Evolutionary conservation across 1,284 basidiomycete genomes (phyloP).

Genomic region (Rhodotorula sp.): DNA sequence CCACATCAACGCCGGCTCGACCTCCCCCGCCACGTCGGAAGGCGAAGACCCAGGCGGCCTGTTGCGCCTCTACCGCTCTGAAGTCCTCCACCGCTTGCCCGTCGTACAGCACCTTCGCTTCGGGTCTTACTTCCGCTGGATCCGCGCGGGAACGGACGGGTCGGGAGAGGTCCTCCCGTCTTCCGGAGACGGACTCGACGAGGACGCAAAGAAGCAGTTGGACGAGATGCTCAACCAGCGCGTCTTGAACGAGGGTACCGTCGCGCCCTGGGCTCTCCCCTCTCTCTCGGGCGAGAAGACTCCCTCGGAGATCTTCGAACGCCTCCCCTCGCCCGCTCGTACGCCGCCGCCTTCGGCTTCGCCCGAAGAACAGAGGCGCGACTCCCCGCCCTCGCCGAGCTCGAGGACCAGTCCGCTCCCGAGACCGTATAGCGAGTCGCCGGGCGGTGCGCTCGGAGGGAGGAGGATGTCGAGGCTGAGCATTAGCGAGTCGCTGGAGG

Average conservation of each 20-base stretch:
- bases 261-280: conserved; percentile 35
- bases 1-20: conserved; percentile 78
- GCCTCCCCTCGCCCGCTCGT: conserved; percentile 3
- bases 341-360: neutral
- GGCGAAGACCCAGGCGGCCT: conserved; percentile 79
- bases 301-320: conserved; percentile 1
- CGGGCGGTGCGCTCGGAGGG: neutral
- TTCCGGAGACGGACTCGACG: conserved; percentile 9
- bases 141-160: conserved; percentile 7
- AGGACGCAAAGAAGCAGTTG: conserved; percentile 7
- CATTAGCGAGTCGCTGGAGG: neutral
- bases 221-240: conserved; percentile 5
- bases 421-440: neutral
- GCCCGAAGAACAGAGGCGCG: neutral
- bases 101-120: conserved; percentile 93
- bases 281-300: conserved; percentile 6
- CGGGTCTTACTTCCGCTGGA: conserved; percentile 53
- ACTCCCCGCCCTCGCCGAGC: neutral
- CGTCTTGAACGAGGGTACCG: conserved; percentile 14
- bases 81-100: conserved; percentile 88
- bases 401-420: neutral
- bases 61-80: conserved; percentile 96
- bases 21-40: conserved; percentile 78
- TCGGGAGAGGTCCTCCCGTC: conserved; percentile 18
- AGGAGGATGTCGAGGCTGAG: conserved; percentile 13